Evolutionary conservation across 495 filamentous ascomycete genomes (phyloP).

Genomic region (Chaetomium cochliodes): DNA sequence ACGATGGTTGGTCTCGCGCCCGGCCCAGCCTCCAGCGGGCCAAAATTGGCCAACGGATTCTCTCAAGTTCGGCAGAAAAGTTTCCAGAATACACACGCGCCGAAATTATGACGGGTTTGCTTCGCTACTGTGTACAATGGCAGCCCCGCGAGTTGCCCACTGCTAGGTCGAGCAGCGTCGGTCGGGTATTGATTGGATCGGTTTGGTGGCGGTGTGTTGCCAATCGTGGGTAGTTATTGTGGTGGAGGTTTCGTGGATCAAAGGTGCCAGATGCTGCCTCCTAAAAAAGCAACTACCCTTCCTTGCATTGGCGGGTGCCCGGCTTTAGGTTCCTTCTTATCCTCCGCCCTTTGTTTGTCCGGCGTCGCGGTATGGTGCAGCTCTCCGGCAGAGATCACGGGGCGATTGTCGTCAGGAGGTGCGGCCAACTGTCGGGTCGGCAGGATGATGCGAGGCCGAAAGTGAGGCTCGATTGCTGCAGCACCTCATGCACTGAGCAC

Average conservation of each 20-base stretch:
- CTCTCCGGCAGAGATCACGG: too few relatives aligned
- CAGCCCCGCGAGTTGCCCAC: not conserved
- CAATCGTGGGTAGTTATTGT: constrained; percentile 1
- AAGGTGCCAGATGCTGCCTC: constrained; percentile 15
- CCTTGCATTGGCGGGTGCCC: constrained; percentile 20
- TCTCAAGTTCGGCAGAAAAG: constrained; percentile 10
- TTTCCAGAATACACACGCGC: constrained; percentile 7
- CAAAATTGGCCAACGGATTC: constrained; percentile 20
- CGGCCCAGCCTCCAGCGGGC: constrained; percentile 25
- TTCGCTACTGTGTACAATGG: not conserved
- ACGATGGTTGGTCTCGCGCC: not conserved
- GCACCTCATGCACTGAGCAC: too few relatives aligned
- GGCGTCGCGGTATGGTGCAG: not conserved
- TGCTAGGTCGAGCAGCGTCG: not conserved
- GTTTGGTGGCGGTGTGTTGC: constrained; percentile 16
- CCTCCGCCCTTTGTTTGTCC: constrained; percentile 16
- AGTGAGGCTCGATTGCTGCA: not conserved
- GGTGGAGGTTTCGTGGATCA: constrained; percentile 24
- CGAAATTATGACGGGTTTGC: not conserved
- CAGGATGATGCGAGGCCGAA: not conserved
- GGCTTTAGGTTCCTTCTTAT: constrained; percentile 21
- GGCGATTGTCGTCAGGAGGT: not conserved
- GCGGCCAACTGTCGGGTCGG: not conserved
- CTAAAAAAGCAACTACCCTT: not conserved
- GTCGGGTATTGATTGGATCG: not conserved